Evolutionary conservation across 371 early-diverging fungal species (phyloP).

Genomic region (Saksenaea oblongispora): DNA sequence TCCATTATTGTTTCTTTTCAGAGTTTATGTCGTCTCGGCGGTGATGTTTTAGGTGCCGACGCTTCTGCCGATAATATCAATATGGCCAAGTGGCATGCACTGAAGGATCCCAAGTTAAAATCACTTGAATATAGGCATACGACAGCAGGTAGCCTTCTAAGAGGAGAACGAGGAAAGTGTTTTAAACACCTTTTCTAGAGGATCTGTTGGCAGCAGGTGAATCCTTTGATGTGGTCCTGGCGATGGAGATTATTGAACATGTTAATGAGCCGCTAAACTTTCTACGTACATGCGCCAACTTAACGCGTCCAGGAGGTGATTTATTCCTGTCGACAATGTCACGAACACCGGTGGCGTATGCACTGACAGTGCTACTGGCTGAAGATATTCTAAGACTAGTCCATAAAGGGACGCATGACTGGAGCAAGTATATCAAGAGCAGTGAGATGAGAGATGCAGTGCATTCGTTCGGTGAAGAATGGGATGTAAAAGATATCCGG

Average conservation of each 20-base stretch:
- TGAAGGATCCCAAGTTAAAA: slow-evolving; percentile 62
- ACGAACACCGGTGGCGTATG: slow-evolving; percentile 75
- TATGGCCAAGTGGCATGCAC: slow-evolving; percentile 78
- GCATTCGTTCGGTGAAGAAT: slow-evolving; percentile 37
- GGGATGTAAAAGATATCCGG: slow-evolving; percentile 46
- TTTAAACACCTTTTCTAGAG: slow-evolving; percentile 38
- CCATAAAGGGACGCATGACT: slow-evolving; percentile 87
- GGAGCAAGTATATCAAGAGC: slow-evolving; percentile 75
- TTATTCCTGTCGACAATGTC: slow-evolving; percentile 91
- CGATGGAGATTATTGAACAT: slow-evolving; percentile 94
- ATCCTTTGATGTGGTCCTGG: slow-evolving; percentile 81
- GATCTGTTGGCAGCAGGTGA: slow-evolving; percentile 55
- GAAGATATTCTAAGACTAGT: slow-evolving; percentile 83
- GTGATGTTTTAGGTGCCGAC: slow-evolving; percentile 81
- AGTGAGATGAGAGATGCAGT: slow-evolving; percentile 24
- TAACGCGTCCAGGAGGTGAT: slow-evolving; percentile 71
- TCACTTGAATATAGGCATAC: slow-evolving; percentile 65
- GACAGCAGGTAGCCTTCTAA: slow-evolving; percentile 61
- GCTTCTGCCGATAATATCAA: slow-evolving; percentile 82
- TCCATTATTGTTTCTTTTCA: neutral
- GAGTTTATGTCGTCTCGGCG: slow-evolving; percentile 85
- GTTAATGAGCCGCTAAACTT: slow-evolving; percentile 79
- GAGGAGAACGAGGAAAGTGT: neutral
- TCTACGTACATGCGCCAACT: slow-evolving; percentile 60
- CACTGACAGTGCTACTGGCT: slow-evolving; percentile 83